Evolutionary conservation across 331 rosid genomes (phyloP).

Genomic region (Dryas integrifolia): DNA sequence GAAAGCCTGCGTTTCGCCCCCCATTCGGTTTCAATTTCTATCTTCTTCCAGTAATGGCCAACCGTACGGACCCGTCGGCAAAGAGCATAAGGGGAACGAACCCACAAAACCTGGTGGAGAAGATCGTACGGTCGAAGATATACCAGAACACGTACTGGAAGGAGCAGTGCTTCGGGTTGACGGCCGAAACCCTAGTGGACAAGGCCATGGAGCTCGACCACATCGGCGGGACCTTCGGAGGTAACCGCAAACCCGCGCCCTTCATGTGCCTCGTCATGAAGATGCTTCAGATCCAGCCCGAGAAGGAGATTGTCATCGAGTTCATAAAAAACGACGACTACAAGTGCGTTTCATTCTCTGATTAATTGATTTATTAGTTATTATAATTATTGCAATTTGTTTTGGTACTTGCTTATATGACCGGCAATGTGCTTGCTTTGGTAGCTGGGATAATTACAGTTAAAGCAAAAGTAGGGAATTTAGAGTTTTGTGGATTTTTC

Average conservation of each 20-base stretch:
- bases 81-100: constrained; percentile 92
- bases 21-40: neutral
- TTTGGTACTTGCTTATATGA: neutral
- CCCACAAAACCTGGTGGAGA: constrained; percentile 94
- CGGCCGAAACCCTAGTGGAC: constrained; percentile 94
- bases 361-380: neutral
- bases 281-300: constrained; percentile 99
- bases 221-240: constrained; percentile 90
- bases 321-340: constrained; percentile 90
- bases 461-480: neutral
- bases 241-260: constrained; percentile 89
- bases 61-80: constrained; percentile 94
- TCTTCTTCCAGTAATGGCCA: constrained; percentile 54
- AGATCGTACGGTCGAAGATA: constrained; percentile 89
- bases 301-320: constrained; percentile 96
- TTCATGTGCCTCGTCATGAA: constrained; percentile 96
- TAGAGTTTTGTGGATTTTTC: neutral
- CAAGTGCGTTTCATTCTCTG: constrained; percentile 45
- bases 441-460: neutral
- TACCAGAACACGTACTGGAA: constrained; percentile 93
- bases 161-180: constrained; percentile 95
- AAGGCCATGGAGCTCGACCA: constrained; percentile 98
- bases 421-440: neutral
- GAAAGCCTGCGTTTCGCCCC: neutral
- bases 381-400: neutral